Evolutionary conservation across 1,139 yeast genomes (phyloP), one percentile per base, ranked within the genome.

Genomic region (Pichia sp.): DNA sequence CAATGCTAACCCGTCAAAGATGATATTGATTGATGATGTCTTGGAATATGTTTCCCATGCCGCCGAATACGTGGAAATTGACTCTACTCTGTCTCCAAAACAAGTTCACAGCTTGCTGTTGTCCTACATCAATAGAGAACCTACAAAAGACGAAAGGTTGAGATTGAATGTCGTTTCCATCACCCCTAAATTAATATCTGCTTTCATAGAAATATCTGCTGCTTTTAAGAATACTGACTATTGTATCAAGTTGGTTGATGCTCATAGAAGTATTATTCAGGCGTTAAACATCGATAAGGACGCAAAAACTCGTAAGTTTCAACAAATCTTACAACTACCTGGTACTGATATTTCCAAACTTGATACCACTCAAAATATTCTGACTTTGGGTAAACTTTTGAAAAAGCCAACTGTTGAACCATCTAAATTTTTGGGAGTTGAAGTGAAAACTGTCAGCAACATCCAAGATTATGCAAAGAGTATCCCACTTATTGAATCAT

Each of bases 201-300:
- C 95, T 0, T 76, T 90, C 62, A 74, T 90, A 57, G 96, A 89
- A 62, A 85, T 93, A 63, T 90, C 96, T 8, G 75, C 89, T 29
- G 82, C 82, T 29, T 92, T 90, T 72, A 86, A 93, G 73, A 81
- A 82, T 59, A 76, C 82, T 29, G 93, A 85, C 26, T 76, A 89
- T 54, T 76, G 88, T 32, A 64, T 78, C 47, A 76, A 79, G 42
- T 81, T 90, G 15, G 70, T 83, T 52, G 90, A 86, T 56, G 77
- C 95, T 55, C 82, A 86, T 64, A 86, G 88, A 66, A 79, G 84
- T 48, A 73, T 95, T 47, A 74, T 85, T 26, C 97, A 90, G 71
- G 98, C 96, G 2, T 84, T 89, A 3, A 82, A 85, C 53, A 68
- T 76, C 19, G 68, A 75, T 19, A 77, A 78, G 40, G 72, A 72